Evolutionary conservation across 805 yeast species (phyloP).

Genomic region (Sporopachydermia lactativora): DNA sequence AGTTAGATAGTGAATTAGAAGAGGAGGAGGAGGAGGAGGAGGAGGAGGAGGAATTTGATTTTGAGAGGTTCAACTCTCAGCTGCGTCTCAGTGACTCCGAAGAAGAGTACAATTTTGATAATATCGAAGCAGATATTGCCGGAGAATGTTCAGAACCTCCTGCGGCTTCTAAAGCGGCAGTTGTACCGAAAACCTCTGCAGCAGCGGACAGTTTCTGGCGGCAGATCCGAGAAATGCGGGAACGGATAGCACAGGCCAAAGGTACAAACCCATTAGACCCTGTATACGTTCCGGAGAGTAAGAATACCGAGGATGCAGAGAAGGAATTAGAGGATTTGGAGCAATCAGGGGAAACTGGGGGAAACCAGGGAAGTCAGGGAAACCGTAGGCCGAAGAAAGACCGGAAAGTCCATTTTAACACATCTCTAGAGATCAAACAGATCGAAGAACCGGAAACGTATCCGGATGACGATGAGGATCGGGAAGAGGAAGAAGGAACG

Average conservation of each 20-base stretch:
- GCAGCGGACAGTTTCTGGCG: background rate
- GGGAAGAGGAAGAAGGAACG: conserved; percentile 1
- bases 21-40: conserved; percentile 19
- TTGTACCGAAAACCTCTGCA: background rate
- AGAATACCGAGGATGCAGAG: background rate
- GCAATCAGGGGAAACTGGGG: conserved; percentile 1
- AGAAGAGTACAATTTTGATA: conserved; percentile 8
- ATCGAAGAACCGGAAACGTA: conserved; percentile 13
- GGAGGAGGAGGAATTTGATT: conserved; percentile 13
- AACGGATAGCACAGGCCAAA: background rate
- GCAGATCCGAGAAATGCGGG: background rate
- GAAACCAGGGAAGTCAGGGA: background rate
- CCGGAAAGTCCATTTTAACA: conserved; percentile 1
- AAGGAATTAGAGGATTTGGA: conserved; percentile 2
- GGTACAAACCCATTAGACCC: background rate
- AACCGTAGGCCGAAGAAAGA: background rate
- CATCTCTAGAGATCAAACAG: conserved; percentile 6
- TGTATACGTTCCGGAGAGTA: background rate
- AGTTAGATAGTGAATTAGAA: conserved; percentile 27
- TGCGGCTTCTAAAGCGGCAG: background rate
- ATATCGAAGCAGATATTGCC: background rate
- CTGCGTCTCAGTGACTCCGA: conserved; percentile 12
- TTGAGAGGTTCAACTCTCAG: conserved; percentile 9
- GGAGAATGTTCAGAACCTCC: background rate
- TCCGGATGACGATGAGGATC: conserved; percentile 7